phyloP scores from a whole-genome alignment of 768 basidiomycete genomes.

The Tremella yokohamensis region DNA sequence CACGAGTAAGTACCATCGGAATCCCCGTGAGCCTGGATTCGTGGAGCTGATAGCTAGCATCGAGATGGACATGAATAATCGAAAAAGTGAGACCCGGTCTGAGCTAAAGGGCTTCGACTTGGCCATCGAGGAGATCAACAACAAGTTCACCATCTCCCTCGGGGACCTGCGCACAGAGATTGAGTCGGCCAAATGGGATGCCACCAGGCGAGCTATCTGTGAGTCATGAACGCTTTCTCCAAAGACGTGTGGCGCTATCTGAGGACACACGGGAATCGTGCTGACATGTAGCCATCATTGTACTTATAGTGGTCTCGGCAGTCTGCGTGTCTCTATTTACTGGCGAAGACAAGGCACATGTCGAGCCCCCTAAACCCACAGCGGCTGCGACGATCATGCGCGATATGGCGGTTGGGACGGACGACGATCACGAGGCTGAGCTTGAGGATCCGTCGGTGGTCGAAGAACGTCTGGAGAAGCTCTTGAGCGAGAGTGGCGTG shows the following conservation, averaged over 20 bases:
- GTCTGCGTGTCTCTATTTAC: constrained; percentile 29
- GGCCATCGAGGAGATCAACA: constrained; percentile 59
- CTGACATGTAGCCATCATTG: constrained; percentile 25
- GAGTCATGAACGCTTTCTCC: constrained; percentile 14
- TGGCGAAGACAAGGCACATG: constrained; percentile 11
- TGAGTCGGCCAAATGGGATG: constrained; percentile 54
- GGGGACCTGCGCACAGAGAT: constrained; percentile 54
- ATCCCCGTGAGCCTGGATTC: background rate
- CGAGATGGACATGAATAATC: constrained; percentile 91
- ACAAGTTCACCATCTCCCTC: constrained; percentile 54
- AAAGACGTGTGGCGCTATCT: too few relatives aligned
- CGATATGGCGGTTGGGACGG: constrained; percentile 41
- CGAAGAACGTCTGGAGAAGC: constrained; percentile 36
- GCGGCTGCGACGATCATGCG: constrained; percentile 25
- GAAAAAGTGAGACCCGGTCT: constrained; percentile 82
- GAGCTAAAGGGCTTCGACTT: constrained; percentile 83
- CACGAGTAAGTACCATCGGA: constrained; percentile 68
- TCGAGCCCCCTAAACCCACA: constrained; percentile 7
- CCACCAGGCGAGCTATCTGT: constrained; percentile 51
- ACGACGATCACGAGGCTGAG: constrained; percentile 32
- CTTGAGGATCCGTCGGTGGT: constrained; percentile 6
- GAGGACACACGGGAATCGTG: too few relatives aligned
- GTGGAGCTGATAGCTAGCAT: constrained; percentile 58
- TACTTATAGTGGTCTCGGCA: constrained; percentile 44
- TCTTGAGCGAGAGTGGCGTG: constrained; percentile 31